These are phyloP conservation scores for Pulveroboletus ravenelii DNA, from an alignment of 768 basidiomycete species.

Conservation along the genomic window DNA sequence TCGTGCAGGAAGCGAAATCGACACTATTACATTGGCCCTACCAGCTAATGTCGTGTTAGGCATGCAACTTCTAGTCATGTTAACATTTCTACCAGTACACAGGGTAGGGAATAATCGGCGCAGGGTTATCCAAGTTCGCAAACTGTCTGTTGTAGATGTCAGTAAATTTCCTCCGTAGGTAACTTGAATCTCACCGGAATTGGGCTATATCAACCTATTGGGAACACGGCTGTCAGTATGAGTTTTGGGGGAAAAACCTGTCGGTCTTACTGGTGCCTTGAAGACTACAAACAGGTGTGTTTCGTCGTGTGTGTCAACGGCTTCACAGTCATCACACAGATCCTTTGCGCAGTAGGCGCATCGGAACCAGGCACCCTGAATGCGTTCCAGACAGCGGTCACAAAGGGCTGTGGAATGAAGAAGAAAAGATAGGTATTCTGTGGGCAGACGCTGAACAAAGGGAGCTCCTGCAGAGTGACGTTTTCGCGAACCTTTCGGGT, in stretches of 20 bases:
- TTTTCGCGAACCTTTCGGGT: slow-evolving; percentile 53
- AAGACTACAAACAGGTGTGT: slow-evolving; percentile 85
- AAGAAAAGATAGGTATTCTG: slow-evolving; percentile 62
- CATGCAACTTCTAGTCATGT: slow-evolving; percentile 2
- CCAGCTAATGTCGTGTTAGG: background rate
- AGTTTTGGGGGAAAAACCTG: background rate
- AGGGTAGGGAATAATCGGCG: slow-evolving; percentile 59
- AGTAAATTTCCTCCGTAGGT: slow-evolving; percentile 2
- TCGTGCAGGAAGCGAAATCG: background rate
- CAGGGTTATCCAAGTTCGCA: slow-evolving; percentile 54
- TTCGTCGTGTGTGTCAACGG: slow-evolving; percentile 73
- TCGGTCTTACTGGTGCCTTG: slow-evolving; percentile 63
- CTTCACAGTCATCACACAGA: slow-evolving; percentile 81
- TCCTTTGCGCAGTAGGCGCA: slow-evolving; percentile 87
- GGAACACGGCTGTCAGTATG: slow-evolving; percentile 7
- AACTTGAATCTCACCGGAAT: slow-evolving; percentile 49
- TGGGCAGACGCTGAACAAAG: background rate
- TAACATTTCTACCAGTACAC: slow-evolving; percentile 44
- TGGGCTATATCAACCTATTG: slow-evolving; percentile 66
- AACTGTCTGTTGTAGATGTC: slow-evolving; percentile 38
- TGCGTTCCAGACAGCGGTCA: slow-evolving; percentile 79
- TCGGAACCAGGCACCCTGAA: slow-evolving; percentile 85
- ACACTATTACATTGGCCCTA: slow-evolving; percentile 2
- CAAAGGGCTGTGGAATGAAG: slow-evolving; percentile 69
- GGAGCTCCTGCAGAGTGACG: background rate